Conservation (phyloP, 2,329 filamentous ascomycete species). For the Akanthomyces lecanii region DNA sequence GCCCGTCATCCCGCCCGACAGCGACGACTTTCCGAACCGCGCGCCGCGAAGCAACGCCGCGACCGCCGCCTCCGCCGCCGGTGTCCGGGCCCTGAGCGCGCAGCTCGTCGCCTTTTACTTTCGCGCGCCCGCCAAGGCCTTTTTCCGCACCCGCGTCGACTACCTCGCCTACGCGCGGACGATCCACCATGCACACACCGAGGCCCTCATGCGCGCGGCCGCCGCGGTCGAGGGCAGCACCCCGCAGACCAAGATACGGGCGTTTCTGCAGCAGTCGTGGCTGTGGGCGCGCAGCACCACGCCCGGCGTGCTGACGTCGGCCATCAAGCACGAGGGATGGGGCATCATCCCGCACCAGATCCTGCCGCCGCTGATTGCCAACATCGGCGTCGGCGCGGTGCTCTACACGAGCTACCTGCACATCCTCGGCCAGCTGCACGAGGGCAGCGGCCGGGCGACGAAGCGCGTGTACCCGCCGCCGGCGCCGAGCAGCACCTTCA, state of each 20-base stretch:
- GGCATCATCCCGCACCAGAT: conserved; percentile 70
- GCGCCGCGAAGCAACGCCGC: conserved; percentile 51
- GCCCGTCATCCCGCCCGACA: conserved; percentile 41
- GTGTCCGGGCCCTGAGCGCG: conserved; percentile 76
- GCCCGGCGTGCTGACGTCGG: conserved; percentile 63
- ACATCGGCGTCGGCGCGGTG: conserved; percentile 68
- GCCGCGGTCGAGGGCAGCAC: conserved; percentile 30
- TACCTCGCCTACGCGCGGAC: conserved; percentile 61
- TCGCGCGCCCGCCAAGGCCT: conserved; percentile 83
- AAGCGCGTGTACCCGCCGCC: conserved; percentile 70
- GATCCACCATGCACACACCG: conserved; percentile 45
- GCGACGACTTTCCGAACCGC: conserved; percentile 41
- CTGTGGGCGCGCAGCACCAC: conserved; percentile 59
- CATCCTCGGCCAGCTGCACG: conserved; percentile 61
- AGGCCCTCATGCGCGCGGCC: conserved; percentile 34
- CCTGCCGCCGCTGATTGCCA: conserved; percentile 70
- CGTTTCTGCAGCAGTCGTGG: conserved; percentile 39
- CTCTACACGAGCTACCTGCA: conserved; percentile 74
- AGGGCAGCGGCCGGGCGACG: conserved; percentile 52
- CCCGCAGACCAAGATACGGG: conserved; percentile 30
- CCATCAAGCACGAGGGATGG: conserved; percentile 68
- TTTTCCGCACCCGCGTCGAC: conserved; percentile 86
- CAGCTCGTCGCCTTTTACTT: conserved; percentile 90
- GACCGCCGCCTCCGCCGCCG: conserved; percentile 76
- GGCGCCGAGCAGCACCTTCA: conserved; percentile 57